phyloP scores from a whole-genome alignment of 1,284 basidiomycete species.

The Sutorius eximius region DNA sequence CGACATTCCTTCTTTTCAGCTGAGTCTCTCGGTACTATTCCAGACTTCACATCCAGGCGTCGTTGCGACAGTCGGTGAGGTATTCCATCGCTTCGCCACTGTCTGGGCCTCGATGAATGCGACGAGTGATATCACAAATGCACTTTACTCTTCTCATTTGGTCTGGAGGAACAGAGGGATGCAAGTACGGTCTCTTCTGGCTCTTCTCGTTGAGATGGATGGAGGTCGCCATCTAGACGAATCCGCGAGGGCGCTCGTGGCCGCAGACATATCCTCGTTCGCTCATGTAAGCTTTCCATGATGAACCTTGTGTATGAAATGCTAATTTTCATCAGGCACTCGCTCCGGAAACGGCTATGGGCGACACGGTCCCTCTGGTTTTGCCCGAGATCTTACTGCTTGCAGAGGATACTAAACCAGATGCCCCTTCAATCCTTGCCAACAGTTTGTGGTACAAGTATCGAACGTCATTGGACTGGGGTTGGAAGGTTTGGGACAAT shows the following conservation, averaged over 20 bases:
- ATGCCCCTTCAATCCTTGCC: constrained; percentile 67
- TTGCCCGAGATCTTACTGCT: constrained; percentile 69
- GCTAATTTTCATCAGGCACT: constrained; percentile 40
- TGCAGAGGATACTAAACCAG: constrained; percentile 52
- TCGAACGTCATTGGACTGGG: constrained; percentile 67
- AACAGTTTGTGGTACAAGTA: constrained; percentile 80
- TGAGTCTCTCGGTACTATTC: constrained; percentile 58
- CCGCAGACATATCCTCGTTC: constrained; percentile 57
- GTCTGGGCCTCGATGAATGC: constrained; percentile 77
- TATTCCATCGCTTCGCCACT: constrained; percentile 61
- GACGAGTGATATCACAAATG: constrained; percentile 52
- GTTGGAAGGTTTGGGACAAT: constrained; percentile 78
- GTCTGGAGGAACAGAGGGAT: constrained; percentile 61
- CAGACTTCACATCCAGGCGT: constrained; percentile 50
- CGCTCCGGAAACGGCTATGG: constrained; percentile 45
- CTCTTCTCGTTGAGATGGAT: constrained; percentile 64
- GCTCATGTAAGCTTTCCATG: constrained; percentile 49
- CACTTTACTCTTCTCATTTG: constrained; percentile 63
- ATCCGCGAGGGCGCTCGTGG: constrained; percentile 55
- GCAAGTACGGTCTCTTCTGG: constrained; percentile 61
- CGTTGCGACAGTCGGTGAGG: constrained; percentile 61
- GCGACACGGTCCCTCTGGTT: constrained; percentile 53
- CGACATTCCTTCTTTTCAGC: constrained; percentile 38
- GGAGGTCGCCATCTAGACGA: constrained; percentile 53
- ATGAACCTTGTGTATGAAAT: background rate